Evolutionary conservation across 805 yeast species (phyloP), one percentile per base, ranked within the genome.

Genomic region (Teunomyces gatunensis): DNA sequence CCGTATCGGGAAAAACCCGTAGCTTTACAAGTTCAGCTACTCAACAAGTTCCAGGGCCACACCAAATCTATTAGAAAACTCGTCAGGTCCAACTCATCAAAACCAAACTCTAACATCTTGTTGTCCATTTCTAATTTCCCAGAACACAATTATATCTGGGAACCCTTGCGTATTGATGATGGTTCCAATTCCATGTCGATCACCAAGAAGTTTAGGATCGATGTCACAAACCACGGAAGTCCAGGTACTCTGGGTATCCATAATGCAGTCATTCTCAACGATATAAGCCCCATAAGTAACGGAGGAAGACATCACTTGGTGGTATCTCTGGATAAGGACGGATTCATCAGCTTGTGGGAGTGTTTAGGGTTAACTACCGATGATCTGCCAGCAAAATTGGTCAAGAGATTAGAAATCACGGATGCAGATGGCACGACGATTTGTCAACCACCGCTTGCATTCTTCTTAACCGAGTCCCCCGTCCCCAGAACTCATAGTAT

Each of bases 41-140:
- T 57, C 2, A 58, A 83, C 52, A 83, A 85, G 54, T 79, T 85
- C 46, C 89, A 95, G 1, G 98, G 98, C 1, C 97, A 90, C 60
- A 78, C 81, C 47, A 90, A 90, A 59, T 87, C 96, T 0, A 83
- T 91, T 18, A 81, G 79, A 54, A 76, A 74, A 42, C 63, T 91
- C 3, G 69, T 80, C 13, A 80, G 90, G 55, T 85, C 96, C 1
- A 69, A 81, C 23, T 60, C 70, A 1, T 56, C 55, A 12, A 9
- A 18, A 5, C 27, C 35, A 18, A 15, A 29, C 9, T 60, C 58
- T 20, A 63, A 68, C 39, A 50, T 71, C 1, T 46, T 72, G 34
- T 54, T 73, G 11, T 72, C 76, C 10, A 59, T 67, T 18, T 71
- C 68, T 65, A 65, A 66, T 46, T 73, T 69, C 47, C 63, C 72